A percentile compares a stretch with the other conserved stretches of the same genome.
These are phyloP conservation scores for Trapa bicornis DNA, from an alignment of 345 rosid species.

Conservation along the genomic window DNA sequence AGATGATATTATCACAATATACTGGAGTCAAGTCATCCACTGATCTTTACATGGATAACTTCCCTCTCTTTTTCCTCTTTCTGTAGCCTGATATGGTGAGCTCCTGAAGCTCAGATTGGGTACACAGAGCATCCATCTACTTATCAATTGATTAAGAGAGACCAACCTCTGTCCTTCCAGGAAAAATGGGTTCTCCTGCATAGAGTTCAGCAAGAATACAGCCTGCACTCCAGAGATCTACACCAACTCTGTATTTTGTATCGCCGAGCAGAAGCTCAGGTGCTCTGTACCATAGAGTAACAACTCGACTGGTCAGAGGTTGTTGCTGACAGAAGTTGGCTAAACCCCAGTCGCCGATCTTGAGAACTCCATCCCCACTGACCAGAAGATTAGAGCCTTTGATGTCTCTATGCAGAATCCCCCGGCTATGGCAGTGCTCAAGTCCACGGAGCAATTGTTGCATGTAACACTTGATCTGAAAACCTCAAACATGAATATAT, in stretches of 20 bases:
- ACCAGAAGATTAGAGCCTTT: conserved; percentile 85
- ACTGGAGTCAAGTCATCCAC: not conserved
- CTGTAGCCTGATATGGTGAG: not conserved
- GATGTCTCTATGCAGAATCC: conserved; percentile 79
- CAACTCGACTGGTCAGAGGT: conserved; percentile 80
- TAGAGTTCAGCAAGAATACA: conserved; percentile 81
- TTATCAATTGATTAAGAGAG: not conserved
- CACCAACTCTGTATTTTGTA: conserved; percentile 62
- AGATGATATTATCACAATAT: not conserved
- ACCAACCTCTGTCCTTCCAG: conserved; percentile 89
- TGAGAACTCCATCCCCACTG: conserved; percentile 59
- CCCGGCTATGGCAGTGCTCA: conserved; percentile 77
- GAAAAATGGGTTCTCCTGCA: conserved; percentile 86
- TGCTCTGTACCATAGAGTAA: conserved; percentile 93
- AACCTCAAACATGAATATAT: not conserved
- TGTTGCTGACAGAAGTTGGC: conserved; percentile 51
- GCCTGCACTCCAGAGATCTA: conserved; percentile 89
- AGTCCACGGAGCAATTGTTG: conserved; percentile 70
- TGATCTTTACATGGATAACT: not conserved
- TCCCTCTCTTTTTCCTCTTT: not conserved
- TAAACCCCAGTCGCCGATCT: conserved; percentile 86
- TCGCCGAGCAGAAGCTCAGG: conserved; percentile 96
- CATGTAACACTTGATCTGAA: conserved; percentile 73
- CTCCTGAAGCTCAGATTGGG: not conserved
- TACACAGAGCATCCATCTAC: not conserved